phyloP scores from a whole-genome alignment of 129 eudicot species.

The Pulicaria dysenterica region DNA sequence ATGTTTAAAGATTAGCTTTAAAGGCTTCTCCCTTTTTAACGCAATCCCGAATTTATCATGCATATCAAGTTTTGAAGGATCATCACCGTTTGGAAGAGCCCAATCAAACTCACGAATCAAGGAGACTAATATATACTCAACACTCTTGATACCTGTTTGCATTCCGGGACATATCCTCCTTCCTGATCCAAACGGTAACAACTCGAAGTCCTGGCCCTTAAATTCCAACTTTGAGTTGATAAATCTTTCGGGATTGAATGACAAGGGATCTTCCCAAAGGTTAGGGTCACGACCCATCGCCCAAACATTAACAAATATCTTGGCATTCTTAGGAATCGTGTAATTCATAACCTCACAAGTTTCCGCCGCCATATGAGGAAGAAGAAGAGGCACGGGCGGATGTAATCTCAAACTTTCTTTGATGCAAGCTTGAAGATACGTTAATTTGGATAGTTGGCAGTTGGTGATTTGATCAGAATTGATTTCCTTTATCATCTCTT shows the following conservation, averaged over 20 bases:
- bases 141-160: neutral
- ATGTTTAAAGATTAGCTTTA: neutral
- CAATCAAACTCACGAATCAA: neutral
- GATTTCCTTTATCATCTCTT: neutral
- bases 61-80: neutral
- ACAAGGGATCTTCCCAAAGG: neutral
- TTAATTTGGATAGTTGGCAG: neutral
- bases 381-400: neutral
- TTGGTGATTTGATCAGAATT: neutral
- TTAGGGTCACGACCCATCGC: neutral
- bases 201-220: no score
- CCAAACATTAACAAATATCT: neutral
- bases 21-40: neutral
- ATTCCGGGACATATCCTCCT: neutral
- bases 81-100: neutral
- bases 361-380: neutral
- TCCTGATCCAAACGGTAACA: neutral
- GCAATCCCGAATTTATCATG: neutral
- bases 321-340: neutral
- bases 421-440: neutral
- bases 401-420: neutral
- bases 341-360: conserved; percentile 1
- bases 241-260: neutral
- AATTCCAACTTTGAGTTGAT: neutral
- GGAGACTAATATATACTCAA: neutral